phyloP scores from a whole-genome alignment of 305 asterid species.

The Fraxinus velutina region DNA sequence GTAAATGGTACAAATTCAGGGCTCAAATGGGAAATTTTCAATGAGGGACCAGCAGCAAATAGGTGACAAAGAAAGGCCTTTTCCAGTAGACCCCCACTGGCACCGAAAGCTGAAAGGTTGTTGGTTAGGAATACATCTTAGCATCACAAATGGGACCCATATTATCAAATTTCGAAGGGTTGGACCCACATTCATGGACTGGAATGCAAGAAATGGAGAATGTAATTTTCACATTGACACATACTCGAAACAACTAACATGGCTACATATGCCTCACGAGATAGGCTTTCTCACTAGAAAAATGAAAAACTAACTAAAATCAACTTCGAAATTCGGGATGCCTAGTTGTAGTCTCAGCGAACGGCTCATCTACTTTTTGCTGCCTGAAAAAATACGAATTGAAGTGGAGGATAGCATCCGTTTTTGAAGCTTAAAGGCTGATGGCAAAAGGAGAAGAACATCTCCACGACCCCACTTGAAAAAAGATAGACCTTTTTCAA shows the following conservation, averaged over 20 bases:
- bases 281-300: neutral
- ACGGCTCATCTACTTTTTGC: neutral
- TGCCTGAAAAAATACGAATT: neutral
- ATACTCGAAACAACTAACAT: slow-evolving; percentile 8
- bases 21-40: neutral
- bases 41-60: slow-evolving; percentile 5
- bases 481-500: neutral
- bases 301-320: neutral
- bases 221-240: slow-evolving; percentile 21
- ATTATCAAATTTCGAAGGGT: neutral
- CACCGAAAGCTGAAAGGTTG: slow-evolving; percentile 17
- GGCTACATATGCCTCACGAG: slow-evolving; percentile 29
- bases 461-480: neutral
- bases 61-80: slow-evolving; percentile 7
- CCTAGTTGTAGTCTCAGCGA: neutral
- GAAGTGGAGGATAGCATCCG: neutral
- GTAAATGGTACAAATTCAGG: neutral
- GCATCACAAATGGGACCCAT: neutral
- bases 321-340: neutral
- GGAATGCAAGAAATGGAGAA: slow-evolving; percentile 32
- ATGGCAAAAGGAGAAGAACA: neutral
- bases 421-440: neutral
- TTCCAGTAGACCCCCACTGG: slow-evolving; percentile 29
- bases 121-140: slow-evolving; percentile 11
- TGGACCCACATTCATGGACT: slow-evolving; percentile 33